phyloP scores from a whole-genome alignment of 2,329 filamentous ascomycete genomes.

The Botrytis paeoniae region DNA sequence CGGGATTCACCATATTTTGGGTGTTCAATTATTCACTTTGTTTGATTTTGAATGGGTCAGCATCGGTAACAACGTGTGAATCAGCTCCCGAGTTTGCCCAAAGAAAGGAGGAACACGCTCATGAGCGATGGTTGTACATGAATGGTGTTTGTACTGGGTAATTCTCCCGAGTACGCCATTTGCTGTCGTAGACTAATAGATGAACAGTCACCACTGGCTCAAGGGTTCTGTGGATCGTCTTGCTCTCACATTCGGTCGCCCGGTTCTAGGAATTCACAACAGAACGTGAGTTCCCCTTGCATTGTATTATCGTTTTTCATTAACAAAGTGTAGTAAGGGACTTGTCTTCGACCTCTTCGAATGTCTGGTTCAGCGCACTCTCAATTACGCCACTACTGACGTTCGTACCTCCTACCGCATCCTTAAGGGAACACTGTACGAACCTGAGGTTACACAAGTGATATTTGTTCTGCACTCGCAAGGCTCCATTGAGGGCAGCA shows the following conservation, averaged over 20 bases:
- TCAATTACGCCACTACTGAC: slow-evolving; percentile 68
- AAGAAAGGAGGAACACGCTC: slow-evolving; percentile 44
- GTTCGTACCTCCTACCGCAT: slow-evolving; percentile 59
- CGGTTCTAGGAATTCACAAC: slow-evolving; percentile 72
- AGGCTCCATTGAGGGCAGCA: slow-evolving; percentile 69
- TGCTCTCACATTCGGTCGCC: slow-evolving; percentile 68
- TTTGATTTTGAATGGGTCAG: slow-evolving; percentile 51
- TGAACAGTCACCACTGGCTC: slow-evolving; percentile 58
- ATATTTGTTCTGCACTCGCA: slow-evolving; percentile 75
- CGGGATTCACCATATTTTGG: slow-evolving; percentile 45
- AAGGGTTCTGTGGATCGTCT: slow-evolving; percentile 69
- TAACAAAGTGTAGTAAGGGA: slow-evolving; percentile 44
- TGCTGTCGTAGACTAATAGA: slow-evolving; percentile 10
- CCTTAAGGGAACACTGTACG: slow-evolving; percentile 62
- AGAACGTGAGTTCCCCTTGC: slow-evolving; percentile 48
- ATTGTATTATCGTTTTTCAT: not conserved
- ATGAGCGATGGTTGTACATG: slow-evolving; percentile 77
- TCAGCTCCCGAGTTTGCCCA: slow-evolving; percentile 54
- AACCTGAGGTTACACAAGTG: slow-evolving; percentile 62
- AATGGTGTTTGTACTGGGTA: slow-evolving; percentile 68
- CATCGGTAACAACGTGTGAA: slow-evolving; percentile 43
- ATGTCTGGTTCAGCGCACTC: slow-evolving; percentile 73
- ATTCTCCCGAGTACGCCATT: slow-evolving; percentile 31
- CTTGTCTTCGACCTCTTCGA: slow-evolving; percentile 75
- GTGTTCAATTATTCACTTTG: slow-evolving; percentile 51